Evolutionary conservation across 1,139 yeast genomes (phyloP).

Genomic region (Kodamaea sp.): DNA sequence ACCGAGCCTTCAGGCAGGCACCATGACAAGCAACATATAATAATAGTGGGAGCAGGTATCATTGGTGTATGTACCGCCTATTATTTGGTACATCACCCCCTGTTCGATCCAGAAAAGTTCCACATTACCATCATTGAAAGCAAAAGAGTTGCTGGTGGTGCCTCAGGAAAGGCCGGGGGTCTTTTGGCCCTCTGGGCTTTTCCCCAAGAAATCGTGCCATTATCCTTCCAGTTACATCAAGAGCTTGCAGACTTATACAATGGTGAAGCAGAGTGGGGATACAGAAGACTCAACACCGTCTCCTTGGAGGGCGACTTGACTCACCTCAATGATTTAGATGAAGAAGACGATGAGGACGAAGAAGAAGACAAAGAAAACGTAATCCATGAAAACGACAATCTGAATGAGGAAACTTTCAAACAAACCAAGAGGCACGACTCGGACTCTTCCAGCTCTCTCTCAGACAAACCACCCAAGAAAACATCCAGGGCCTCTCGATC

Average conservation of each 20-base stretch:
- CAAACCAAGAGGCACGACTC: constrained; percentile 19
- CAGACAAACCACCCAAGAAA: constrained; percentile 37
- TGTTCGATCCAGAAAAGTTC: constrained; percentile 67
- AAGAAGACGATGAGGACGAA: constrained; percentile 20
- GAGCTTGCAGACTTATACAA: constrained; percentile 74
- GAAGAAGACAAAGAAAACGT: constrained; percentile 11
- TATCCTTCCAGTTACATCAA: constrained; percentile 84
- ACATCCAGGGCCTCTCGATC: constrained; percentile 28
- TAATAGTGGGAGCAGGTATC: constrained; percentile 91
- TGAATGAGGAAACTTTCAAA: constrained; percentile 15
- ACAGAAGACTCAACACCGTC: constrained; percentile 82
- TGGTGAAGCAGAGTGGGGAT: constrained; percentile 91
- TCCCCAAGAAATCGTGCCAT: constrained; percentile 90
- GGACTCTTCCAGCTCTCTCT: constrained; percentile 19
- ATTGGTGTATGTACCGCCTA: constrained; percentile 96
- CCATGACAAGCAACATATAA: constrained; percentile 65
- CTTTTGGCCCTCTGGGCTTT: constrained; percentile 93
- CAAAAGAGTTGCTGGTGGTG: constrained; percentile 94
- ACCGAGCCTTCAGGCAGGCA: constrained; percentile 56
- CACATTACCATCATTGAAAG: constrained; percentile 90
- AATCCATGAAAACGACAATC: constrained; percentile 14
- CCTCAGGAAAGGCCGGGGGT: constrained; percentile 98
- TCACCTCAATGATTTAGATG: constrained; percentile 22
- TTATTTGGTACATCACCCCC: constrained; percentile 80
- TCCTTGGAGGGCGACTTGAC: constrained; percentile 82